These are phyloP conservation scores for Phytopythium kandeliae DNA, from an alignment of 352 stramenopile genomes.

Conservation along the genomic window DNA sequence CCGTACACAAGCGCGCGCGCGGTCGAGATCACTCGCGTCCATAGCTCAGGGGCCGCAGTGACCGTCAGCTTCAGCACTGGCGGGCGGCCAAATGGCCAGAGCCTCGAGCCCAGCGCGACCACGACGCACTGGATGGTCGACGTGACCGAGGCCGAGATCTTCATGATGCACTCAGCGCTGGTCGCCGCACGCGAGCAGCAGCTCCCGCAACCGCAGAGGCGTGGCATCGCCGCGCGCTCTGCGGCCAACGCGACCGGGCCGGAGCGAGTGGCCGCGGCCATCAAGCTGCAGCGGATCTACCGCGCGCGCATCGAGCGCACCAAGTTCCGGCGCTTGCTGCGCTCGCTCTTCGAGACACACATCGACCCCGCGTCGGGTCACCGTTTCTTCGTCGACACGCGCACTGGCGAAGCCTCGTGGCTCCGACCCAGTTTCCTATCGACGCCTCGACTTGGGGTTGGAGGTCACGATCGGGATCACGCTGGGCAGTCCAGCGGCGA, in stretches of 20 bases:
- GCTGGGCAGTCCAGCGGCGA: background rate
- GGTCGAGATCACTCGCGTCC: conserved; percentile 56
- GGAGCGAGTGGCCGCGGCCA: conserved; percentile 49
- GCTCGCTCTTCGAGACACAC: conserved; percentile 47
- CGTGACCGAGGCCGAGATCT: conserved; percentile 50
- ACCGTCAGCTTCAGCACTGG: conserved; percentile 44
- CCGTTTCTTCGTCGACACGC: conserved; percentile 56
- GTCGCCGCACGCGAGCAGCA: conserved; percentile 30
- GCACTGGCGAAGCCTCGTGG: conserved; percentile 62
- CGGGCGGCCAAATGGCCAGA: background rate
- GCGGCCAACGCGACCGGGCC: conserved; percentile 56
- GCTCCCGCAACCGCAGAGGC: conserved; percentile 17
- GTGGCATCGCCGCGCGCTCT: conserved; percentile 25
- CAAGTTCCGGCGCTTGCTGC: conserved; percentile 52
- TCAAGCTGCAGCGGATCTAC: conserved; percentile 66
- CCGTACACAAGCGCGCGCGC: conserved; percentile 40
- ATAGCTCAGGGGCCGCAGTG: conserved; percentile 15
- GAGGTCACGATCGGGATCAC: background rate
- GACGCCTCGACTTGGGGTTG: background rate
- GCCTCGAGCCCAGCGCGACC: too few species aligned
- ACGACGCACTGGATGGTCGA: conserved; percentile 35
- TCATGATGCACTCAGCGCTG: conserved; percentile 41
- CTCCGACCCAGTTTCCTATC: conserved; percentile 28
- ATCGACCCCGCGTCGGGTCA: conserved; percentile 34
- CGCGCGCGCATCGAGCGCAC: conserved; percentile 52